Evolutionary conservation across 208 protist genomes (phyloP), one percentile per base, ranked within the genome.

Genomic region (Trypanosoma rangeli): DNA sequence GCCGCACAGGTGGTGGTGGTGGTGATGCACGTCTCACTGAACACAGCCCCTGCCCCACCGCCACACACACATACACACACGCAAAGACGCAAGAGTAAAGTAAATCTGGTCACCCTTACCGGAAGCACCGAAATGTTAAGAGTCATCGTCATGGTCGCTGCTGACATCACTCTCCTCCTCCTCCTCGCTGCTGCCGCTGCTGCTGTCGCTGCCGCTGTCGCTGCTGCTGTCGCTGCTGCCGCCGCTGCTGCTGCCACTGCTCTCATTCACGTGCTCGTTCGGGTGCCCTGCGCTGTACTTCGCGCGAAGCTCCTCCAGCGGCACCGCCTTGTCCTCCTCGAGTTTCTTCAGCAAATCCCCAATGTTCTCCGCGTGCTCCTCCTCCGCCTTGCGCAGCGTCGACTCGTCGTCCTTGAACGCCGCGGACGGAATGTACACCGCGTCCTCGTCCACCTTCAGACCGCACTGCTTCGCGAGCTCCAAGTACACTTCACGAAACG

Each of bases 251-350:
- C n/a, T n/a, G n/a, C n/a, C n/a, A n/a, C n/a, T n/a, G n/a, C n/a
- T n/a, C n/a, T n/a, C n/a, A n/a, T n/a, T n/a, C n/a, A n/a, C n/a
- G n/a, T n/a, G n/a, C n/a, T n/a, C n/a, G n/a, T n/a, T n/a, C n/a
- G n/a, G n/a, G n/a, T n/a, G n/a, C n/a, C n/a, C n/a, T n/a, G n/a
- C n/a, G n/a, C 64, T 74, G 70, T 96, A 96, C 73, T 82, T 87
- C 39, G 76, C 75, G 7, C 81, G 76, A 3, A 96, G 82, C 64
- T 94, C 84, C 50, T 96, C 89, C 15, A 96, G 44, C 7, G 92
- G 83, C 15, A 94, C 88, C 15, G 86, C 86, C 65, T 85, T 90
- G n/a, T 96, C 89, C 64, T 77, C 83, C 71, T 92, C 83, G 50
- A 96, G 76, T n/a, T 80, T 75, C 35, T 80, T 67, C n/a, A 96